Base-by-base conservation (phyloP, 768 basidiomycete species). In the Russula sp. region DNA sequence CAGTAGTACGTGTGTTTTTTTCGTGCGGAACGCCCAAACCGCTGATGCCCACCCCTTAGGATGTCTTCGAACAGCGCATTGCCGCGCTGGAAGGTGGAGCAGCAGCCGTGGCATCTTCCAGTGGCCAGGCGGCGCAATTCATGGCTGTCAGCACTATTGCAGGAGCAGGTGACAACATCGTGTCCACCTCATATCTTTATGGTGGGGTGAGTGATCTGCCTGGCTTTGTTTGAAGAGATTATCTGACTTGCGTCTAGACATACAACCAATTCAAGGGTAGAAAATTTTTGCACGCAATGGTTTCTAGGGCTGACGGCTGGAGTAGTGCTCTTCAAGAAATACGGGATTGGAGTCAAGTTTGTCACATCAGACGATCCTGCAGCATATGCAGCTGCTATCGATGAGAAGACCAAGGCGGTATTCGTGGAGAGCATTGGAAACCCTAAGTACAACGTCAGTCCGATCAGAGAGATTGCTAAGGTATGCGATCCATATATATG, bases 391-490 rank as follows among this genome's bases (percentile, higher is more conserved):
- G 80, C 80, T 3, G 87, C 82, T 6, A 90, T 93, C 67, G 88
- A 92, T 66, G 83, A 84, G 13, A 84, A 85, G 39, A 93, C 91
- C 10, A 91, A 87, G 69, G 89, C 84, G 0, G 80, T 91, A 54
- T 89, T 80, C 71, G 78, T 91, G 8, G 90, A 91, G 75, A 84
- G 77, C 60, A 89, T 93, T 49, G 86, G 85, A n/a, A 92, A 92
- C 71, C 89, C 90, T 0, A 86, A 85, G 69, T 89, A 84, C 69
- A 77, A 79, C 58, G 78, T 93, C 59, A 77, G 78, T n/a, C 82
- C 85, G 48, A 80, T 91, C 20, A 79, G 86, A 2, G 85, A 81
- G 34, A 75, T 93, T 42, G 84, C 89, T 22, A 84, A 87, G 78
- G 86, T 85, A 63, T 34, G 58, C 54, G 9, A n/a, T 14, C 13